A percentile compares a stretch with the other conserved stretches of the same genome.
Conservation (phyloP, 1,139 yeast species). For the Geotrichum histeridarum region DNA sequence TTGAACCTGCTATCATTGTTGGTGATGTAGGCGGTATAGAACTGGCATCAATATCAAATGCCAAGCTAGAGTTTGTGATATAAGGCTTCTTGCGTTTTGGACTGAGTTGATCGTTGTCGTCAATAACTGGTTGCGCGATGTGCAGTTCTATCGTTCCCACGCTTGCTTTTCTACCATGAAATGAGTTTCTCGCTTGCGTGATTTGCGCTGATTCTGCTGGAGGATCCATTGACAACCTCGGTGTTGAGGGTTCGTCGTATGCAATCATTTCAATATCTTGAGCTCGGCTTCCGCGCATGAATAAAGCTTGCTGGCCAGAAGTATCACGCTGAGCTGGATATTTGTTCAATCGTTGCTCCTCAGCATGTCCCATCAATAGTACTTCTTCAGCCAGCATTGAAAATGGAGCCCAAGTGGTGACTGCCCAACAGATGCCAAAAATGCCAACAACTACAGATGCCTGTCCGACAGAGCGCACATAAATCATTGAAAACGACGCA, state of each 20-base stretch:
- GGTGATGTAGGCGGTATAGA: not conserved
- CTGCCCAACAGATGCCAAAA: conserved; percentile 42
- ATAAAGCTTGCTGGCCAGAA: conserved; percentile 6
- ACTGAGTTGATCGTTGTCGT: conserved; percentile 13
- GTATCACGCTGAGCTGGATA: not conserved
- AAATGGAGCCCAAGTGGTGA: conserved; percentile 43
- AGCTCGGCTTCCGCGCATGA: conserved; percentile 15
- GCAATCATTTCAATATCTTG: conserved; percentile 19
- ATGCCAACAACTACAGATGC: conserved; percentile 36
- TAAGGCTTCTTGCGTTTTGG: conserved; percentile 9
- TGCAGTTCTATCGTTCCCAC: conserved; percentile 11
- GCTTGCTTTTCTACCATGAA: conserved; percentile 3
- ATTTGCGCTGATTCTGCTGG: not conserved
- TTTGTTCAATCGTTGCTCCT: not conserved
- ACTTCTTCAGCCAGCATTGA: conserved; percentile 41
- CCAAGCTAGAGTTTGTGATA: not conserved
- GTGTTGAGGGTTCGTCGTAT: not conserved
- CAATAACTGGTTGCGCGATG: conserved; percentile 13
- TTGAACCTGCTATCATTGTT: not conserved
- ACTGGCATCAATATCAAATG: not conserved
- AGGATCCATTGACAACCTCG: not conserved
- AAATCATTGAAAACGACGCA: conserved; percentile 33
- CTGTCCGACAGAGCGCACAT: conserved; percentile 28
- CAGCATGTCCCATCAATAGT: conserved; percentile 20
- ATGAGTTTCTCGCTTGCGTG: not conserved